Evolutionary conservation across 2,329 filamentous ascomycete genomes (phyloP).

Genomic region (Fusarium kyushuense): DNA sequence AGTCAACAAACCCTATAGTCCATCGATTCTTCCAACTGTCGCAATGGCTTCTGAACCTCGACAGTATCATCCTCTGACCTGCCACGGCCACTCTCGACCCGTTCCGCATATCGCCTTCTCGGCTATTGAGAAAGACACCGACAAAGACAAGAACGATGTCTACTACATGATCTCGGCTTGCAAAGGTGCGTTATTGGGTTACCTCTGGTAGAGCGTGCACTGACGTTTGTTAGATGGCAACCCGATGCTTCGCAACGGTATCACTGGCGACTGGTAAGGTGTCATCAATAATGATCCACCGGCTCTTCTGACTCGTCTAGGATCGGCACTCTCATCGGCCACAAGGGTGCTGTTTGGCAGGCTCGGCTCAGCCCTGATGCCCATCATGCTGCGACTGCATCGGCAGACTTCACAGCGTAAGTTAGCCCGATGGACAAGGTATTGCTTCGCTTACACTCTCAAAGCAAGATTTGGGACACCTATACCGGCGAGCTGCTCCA

Average conservation of each 20-base stretch:
- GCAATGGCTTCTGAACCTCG: conserved; percentile 56
- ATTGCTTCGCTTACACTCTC: conserved; percentile 47
- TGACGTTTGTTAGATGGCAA: conserved; percentile 79
- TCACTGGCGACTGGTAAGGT: conserved; percentile 89
- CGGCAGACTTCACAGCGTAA: conserved; percentile 94
- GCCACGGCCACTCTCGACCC: conserved; percentile 92
- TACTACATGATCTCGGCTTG: conserved; percentile 95
- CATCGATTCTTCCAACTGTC: conserved; percentile 15
- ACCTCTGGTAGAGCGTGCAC: conserved; percentile 27
- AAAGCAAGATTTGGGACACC: conserved; percentile 95
- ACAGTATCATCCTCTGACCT: conserved; percentile 87
- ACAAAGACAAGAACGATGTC: conserved; percentile 83
- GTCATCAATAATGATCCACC: background rate
- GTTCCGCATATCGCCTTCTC: conserved; percentile 95
- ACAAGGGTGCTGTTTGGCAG: conserved; percentile 99
- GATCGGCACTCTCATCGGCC: conserved; percentile 98
- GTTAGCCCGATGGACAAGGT: conserved; percentile 47
- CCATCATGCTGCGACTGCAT: conserved; percentile 88
- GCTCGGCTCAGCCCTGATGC: conserved; percentile 90
- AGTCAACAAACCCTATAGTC: conserved; percentile 5
- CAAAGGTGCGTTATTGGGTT: conserved; percentile 70
- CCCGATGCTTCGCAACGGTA: conserved; percentile 95
- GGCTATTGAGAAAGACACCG: conserved; percentile 81
- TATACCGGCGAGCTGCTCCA: conserved; percentile 90
- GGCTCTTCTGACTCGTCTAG: conserved; percentile 58